Evolutionary conservation across 2,329 filamentous ascomycete species (phyloP), one percentile per base, ranked within the genome.

Genomic region (Canariomyces notabilis): DNA sequence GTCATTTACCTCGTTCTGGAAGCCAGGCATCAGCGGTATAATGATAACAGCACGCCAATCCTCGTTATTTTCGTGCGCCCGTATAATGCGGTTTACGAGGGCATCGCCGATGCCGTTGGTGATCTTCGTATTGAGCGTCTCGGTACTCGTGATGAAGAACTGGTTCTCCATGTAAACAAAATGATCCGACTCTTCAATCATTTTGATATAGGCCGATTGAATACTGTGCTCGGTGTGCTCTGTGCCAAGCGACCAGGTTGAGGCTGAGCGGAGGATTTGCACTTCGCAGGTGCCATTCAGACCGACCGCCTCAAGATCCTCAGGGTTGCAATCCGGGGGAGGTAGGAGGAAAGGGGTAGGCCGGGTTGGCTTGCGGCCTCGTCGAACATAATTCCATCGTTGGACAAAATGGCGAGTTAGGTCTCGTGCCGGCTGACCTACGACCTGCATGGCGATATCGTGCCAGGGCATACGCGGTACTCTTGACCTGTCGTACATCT

Each of bases 111-210:
- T 96, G 55, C 84, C 82, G 65, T 98, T 98, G 64, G 89, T 79
- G 53, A 98, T 93, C 62, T 83, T 88, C 11, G 85, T 87, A 42
- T 86, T 87, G 57, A 95, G 82, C 5, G 90, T 89, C 60, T 93
- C 86, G 41, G 87, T 93, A 56, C 88, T 95, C 29, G 88, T 94
- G 64, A 98, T 87, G 71, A 95, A 98, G 68, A 97, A 98, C 62
- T 98, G 93, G 62, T 98, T 98, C 65, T 98, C 93, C 55, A 97
- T 95, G 67, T 98, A 97, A 42, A 97, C 88, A 60, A 96, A 95
- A 64, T 97, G 93, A 38, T 98, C 89, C 2, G 89, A 96, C 54
- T 91, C 85, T 55, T 93, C 85, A 57, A 98, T 98, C 73, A 95
- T 82, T 64, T 94, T 93, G 56, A 94, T 79, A 61, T 97, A 97